Evolutionary conservation across 306 rosid species (phyloP).

Genomic region (Cyclanthera cordifolia): DNA sequence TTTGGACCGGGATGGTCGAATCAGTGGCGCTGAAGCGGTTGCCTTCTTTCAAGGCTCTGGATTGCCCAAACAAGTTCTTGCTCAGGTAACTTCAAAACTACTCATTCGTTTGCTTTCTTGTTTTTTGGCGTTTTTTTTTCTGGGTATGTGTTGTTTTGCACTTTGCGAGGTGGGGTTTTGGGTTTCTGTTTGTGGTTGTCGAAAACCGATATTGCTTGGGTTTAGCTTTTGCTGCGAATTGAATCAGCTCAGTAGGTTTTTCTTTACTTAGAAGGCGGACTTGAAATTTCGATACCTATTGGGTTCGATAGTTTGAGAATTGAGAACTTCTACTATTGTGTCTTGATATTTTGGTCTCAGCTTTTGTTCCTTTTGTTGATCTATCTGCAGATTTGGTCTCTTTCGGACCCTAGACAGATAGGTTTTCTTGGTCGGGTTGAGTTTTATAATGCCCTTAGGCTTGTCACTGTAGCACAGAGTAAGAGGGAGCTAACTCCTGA

Average conservation of each 20-base stretch:
- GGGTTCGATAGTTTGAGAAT: not conserved
- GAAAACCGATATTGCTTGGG: not conserved
- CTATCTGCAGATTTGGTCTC: constrained; percentile 68
- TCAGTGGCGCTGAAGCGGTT: constrained; percentile 89
- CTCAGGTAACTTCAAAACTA: constrained; percentile 43
- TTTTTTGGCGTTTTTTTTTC: not conserved
- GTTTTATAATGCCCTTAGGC: constrained; percentile 95
- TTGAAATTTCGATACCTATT: not conserved
- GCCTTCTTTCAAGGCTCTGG: constrained; percentile 91
- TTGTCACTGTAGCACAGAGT: constrained; percentile 96
- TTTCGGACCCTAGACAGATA: constrained; percentile 64
- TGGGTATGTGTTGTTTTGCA: not conserved
- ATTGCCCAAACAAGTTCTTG: constrained; percentile 71
- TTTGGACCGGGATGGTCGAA: constrained; percentile 95
- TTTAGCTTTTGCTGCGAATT: not conserved
- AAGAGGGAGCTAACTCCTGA: constrained; percentile 80
- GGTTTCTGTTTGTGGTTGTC: not conserved
- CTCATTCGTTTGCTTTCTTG: not conserved
- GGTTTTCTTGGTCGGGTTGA: constrained; percentile 74
- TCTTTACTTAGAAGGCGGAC: not conserved
- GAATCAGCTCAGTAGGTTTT: not conserved
- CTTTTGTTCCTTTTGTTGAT: constrained; percentile 13
- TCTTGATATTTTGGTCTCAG: not conserved
- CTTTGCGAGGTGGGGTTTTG: not conserved
- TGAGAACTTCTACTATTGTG: not conserved